Conservation (phyloP, 805 yeast species). For the Scheffersomyces amazonensis region DNA sequence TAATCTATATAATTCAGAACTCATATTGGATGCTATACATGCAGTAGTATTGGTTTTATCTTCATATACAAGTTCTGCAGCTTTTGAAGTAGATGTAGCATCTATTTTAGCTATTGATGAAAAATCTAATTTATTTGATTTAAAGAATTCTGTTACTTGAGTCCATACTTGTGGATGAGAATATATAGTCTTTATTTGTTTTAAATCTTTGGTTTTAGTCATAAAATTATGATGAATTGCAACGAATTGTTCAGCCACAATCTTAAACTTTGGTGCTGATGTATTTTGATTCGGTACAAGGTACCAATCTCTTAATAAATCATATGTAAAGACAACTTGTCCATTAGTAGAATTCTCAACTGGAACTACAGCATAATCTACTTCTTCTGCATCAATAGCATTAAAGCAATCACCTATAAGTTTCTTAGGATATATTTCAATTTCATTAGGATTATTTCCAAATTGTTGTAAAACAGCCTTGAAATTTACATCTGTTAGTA, state of each 20-base stretch:
- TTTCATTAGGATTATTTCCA: slow-evolving; percentile 29
- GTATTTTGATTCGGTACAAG: slow-evolving; percentile 18
- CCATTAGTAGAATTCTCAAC: slow-evolving; percentile 95
- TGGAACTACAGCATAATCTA: slow-evolving; percentile 80
- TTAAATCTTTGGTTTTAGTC: slow-evolving; percentile 42
- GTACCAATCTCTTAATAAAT: slow-evolving; percentile 69
- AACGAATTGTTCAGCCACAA: slow-evolving; percentile 80
- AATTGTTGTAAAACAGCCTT: slow-evolving; percentile 54
- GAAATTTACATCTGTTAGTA: slow-evolving; percentile 6
- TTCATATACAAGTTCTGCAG: slow-evolving; percentile 61
- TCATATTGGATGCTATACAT: slow-evolving; percentile 71
- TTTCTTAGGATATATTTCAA: slow-evolving; percentile 32
- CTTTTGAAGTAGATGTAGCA: slow-evolving; percentile 77
- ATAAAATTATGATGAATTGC: slow-evolving; percentile 76
- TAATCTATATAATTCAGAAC: slow-evolving; percentile 57
- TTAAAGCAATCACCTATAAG: slow-evolving; percentile 64
- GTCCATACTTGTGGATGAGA: slow-evolving; percentile 99
- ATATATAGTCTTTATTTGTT: slow-evolving; percentile 55
- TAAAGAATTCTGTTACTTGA: slow-evolving; percentile 65
- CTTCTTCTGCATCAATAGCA: slow-evolving; percentile 38
- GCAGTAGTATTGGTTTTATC: slow-evolving; percentile 44
- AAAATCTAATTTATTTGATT: slow-evolving; percentile 17
- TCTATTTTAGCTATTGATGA: slow-evolving; percentile 46
- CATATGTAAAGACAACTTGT: slow-evolving; percentile 83
- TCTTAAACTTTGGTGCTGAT: slow-evolving; percentile 33